A percentile compares a stretch with the other conserved stretches of the same genome.
Evolutionary conservation across 306 rosid species (phyloP).

Genomic region (Inga oerstediana): DNA sequence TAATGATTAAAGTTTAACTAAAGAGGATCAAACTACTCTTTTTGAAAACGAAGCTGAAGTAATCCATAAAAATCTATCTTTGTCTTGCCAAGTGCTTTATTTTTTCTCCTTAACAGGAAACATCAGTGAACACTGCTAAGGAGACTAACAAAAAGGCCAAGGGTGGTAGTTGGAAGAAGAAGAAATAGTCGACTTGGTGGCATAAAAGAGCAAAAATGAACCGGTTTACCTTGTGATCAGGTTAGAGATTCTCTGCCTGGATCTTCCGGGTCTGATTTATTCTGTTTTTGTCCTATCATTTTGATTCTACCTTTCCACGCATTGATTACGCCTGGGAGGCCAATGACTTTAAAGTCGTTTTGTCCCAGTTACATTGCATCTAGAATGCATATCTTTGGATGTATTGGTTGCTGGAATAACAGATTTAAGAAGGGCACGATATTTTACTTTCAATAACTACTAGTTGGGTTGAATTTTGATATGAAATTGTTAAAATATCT

Average conservation of each 20-base stretch:
- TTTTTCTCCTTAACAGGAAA: slow-evolving; percentile 52
- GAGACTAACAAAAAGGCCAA: slow-evolving; percentile 57
- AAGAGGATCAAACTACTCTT: neutral
- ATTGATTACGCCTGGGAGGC: neutral
- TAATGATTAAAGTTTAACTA: neutral
- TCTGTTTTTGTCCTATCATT: neutral
- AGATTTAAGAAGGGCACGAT: neutral
- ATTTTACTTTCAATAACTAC: neutral
- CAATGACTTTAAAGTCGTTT: neutral
- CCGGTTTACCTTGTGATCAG: slow-evolving; percentile 36
- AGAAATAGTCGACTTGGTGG: slow-evolving; percentile 44
- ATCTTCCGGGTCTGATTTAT: neutral
- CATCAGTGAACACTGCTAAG: slow-evolving; percentile 53
- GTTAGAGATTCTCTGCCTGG: slow-evolving; percentile 29
- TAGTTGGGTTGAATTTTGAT: neutral
- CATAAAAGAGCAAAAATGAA: neutral
- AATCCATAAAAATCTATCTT: neutral
- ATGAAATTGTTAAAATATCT: neutral
- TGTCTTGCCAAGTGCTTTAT: slow-evolving; percentile 20
- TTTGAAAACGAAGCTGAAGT: neutral
- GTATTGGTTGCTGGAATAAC: neutral
- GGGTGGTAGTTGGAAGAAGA: slow-evolving; percentile 63
- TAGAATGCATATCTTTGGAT: neutral
- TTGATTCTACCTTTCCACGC: slow-evolving; percentile 9
- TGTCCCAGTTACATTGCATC: neutral